A percentile compares a stretch with the other conserved stretches of the same genome.
These are phyloP conservation scores for Calonectria ilicicola DNA, from an alignment of 2,329 filamentous ascomycete genomes.

Conservation along the genomic window DNA sequence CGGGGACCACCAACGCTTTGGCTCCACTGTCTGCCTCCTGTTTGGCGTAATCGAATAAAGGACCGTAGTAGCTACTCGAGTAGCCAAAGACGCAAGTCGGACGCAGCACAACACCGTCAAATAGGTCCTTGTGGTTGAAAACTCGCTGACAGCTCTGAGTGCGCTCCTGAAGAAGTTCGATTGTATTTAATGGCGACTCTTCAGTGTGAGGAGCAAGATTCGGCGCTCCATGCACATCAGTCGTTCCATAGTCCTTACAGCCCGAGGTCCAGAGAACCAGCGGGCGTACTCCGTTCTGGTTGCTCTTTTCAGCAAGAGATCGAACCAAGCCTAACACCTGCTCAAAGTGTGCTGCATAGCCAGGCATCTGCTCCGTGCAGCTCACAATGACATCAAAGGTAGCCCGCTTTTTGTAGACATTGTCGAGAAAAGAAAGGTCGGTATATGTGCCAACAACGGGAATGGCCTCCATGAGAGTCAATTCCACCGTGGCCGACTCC, in stretches of 20 bases:
- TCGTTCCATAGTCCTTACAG: slow-evolving; percentile 62
- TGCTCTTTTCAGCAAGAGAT: slow-evolving; percentile 48
- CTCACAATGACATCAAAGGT: slow-evolving; percentile 57
- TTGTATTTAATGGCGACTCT: slow-evolving; percentile 50
- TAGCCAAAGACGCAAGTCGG: slow-evolving; percentile 62
- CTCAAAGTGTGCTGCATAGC: slow-evolving; percentile 55
- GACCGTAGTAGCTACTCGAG: slow-evolving; percentile 57
- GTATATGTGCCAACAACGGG: slow-evolving; percentile 55
- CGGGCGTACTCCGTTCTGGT: slow-evolving; percentile 48
- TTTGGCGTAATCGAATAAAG: slow-evolving; percentile 51
- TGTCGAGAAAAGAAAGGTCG: slow-evolving; percentile 44
- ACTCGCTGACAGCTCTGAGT: slow-evolving; percentile 43
- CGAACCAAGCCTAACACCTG: slow-evolving; percentile 51
- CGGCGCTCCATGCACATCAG: slow-evolving; percentile 48
- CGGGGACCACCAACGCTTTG: slow-evolving; percentile 46
- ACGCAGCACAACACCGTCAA: slow-evolving; percentile 57
- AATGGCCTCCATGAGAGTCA: slow-evolving; percentile 52
- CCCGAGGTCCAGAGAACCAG: slow-evolving; percentile 60
- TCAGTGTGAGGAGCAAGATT: slow-evolving; percentile 57
- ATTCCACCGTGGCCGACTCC: slow-evolving; percentile 39
- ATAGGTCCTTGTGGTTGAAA: slow-evolving; percentile 52
- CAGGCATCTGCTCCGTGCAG: slow-evolving; percentile 53
- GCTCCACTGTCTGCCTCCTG: slow-evolving; percentile 29
- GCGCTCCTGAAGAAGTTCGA: slow-evolving; percentile 44
- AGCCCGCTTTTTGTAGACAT: slow-evolving; percentile 37